Evolutionary conservation across 148 eudicot genomes (phyloP).

Genomic region (Salicornia ramosissima): DNA sequence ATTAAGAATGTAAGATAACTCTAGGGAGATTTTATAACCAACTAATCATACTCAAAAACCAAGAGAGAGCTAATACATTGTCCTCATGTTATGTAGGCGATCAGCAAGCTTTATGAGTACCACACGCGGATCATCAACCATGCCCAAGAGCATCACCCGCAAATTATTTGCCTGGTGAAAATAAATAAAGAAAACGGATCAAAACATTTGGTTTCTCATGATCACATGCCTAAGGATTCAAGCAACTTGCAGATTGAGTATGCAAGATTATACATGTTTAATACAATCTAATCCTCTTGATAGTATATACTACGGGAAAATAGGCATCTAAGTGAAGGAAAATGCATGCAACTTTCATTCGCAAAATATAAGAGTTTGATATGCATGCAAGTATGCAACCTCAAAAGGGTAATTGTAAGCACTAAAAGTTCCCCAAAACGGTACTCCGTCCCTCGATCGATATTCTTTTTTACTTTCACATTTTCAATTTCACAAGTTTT

Average conservation of each 20-base stretch:
- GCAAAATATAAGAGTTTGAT: no score
- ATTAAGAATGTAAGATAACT: no score
- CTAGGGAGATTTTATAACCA: neutral
- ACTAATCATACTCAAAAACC: neutral
- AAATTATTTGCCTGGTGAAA: conserved; percentile 65
- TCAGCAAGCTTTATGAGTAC: conserved; percentile 97
- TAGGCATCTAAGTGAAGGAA: neutral
- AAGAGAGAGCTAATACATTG: conserved; percentile 54
- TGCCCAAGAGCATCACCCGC: conserved; percentile 92
- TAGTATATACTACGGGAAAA: no score
- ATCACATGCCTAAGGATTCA: conserved; percentile 12
- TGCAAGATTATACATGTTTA: neutral
- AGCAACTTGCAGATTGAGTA: neutral
- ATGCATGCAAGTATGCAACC: neutral
- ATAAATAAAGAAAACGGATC: conserved; percentile 12
- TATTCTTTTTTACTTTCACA: no score
- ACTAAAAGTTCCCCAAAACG: no score
- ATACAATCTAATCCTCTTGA: neutral
- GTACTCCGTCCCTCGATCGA: no score
- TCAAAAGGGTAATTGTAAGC: no score
- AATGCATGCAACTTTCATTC: neutral
- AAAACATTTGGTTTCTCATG: conserved; percentile 1
- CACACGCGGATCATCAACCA: conserved; percentile 98
- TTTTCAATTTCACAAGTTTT: no score
- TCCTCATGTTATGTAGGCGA: conserved; percentile 99